Conservation (phyloP, 495 filamentous ascomycete species). For the Hypoxylon rickii region DNA sequence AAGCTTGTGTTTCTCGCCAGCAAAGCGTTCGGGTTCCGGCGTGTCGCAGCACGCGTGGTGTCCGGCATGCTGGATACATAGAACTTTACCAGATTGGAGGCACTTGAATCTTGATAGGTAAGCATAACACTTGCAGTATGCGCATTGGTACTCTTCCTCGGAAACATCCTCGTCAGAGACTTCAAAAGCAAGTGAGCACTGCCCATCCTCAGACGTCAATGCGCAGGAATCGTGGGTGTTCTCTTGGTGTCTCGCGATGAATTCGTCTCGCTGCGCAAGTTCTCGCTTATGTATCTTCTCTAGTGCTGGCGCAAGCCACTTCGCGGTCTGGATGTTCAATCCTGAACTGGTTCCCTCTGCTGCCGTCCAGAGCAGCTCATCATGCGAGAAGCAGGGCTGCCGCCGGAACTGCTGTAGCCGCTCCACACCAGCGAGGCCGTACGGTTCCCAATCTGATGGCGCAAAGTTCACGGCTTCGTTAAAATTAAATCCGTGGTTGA, state of each 20-base stretch:
- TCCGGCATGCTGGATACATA: constrained; percentile 81
- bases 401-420: constrained; percentile 85
- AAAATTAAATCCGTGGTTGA: constrained; percentile 98
- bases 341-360: constrained; percentile 67
- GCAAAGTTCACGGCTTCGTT: constrained; percentile 99
- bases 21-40: constrained; percentile 61
- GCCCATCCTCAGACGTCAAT: constrained; percentile 45
- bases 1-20: constrained; percentile 67
- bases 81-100: constrained; percentile 70
- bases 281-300: constrained; percentile 77
- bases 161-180: constrained; percentile 74
- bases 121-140: constrained; percentile 87
- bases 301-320: constrained; percentile 89
- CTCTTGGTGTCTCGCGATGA: constrained; percentile 67
- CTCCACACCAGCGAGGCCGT: constrained; percentile 83
- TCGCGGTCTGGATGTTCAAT: constrained; percentile 87
- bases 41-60: constrained; percentile 77
- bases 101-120: constrained; percentile 92
- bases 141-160: constrained; percentile 89
- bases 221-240: constrained; percentile 49
- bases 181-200: constrained; percentile 49
- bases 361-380: constrained; percentile 92
- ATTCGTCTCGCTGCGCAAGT: constrained; percentile 65
- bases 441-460: constrained; percentile 94
- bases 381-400: constrained; percentile 95